Evolutionary conservation across 2,329 filamentous ascomycete species (phyloP), one percentile per base, ranked within the genome.

Genomic region (Fusarium fujikuroi): DNA sequence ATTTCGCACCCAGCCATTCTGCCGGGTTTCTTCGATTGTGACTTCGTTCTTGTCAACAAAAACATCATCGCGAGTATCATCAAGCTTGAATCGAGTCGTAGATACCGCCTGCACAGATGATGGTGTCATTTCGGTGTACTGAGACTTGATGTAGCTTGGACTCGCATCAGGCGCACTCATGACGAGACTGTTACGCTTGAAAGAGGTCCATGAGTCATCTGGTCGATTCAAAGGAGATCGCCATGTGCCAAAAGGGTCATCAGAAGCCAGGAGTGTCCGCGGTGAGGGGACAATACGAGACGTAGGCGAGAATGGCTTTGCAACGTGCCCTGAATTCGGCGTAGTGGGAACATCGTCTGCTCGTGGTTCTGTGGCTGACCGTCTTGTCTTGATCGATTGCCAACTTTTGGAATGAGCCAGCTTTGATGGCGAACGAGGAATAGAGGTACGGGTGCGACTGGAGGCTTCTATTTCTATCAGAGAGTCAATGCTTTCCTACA

Each of bases 1-100:
- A 56, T 75, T 77, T 39, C 70, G 60, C 23, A 70, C 47, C 75
- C 75, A 77, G 19, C 60, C 64, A 23, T 69, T 65, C 37, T 63
- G 61, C 2, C 49, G 52, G 11, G 30, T 62, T 8, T 59, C 62
- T 23, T 66, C 43, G 3, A 36, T 21, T 32, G 37, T 23, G 49
- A 36, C 9, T 18, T 54, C 39, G n/a, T 40, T 25, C 25, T 66
- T 65, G 3, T 62, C 42, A 7, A 21, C 30, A 40, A 36, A 32
- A 19, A 40, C 36, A 46, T 56, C 59, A 19, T 28, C n/a, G 42
- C 5, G 30, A 5, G 9, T 15, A 60, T 53, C 19, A 9, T 28
- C 34, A 30, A 50, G 37, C 28, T 39, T 54, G 10, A 50, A 32
- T 19, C 58, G 56, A 4, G 32, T 61, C 49, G 30, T 47, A 2